These are phyloP conservation scores for Arachis monticola DNA, from an alignment of 331 rosid genomes.

Conservation along the genomic window DNA sequence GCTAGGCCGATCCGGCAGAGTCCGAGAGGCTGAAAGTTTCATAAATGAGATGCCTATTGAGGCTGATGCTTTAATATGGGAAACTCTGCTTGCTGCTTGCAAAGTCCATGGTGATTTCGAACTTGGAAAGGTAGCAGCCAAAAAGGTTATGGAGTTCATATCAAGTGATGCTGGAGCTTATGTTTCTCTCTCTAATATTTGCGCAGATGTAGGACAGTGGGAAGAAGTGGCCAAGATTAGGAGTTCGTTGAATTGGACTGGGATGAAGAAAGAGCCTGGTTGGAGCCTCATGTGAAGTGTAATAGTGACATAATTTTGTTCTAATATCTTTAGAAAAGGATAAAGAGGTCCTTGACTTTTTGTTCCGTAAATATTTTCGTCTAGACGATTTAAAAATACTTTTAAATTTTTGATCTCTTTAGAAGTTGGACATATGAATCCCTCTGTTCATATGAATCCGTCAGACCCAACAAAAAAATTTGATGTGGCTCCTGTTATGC, in stretches of 20 bases:
- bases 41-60: slow-evolving; percentile 60
- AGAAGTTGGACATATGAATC: too few species aligned
- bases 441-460: too few species aligned
- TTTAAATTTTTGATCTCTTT: too few species aligned
- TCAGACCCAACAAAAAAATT: too few species aligned
- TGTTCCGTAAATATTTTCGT: not conserved
- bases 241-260: slow-evolving; percentile 58
- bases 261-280: slow-evolving; percentile 67
- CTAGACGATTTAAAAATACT: too few species aligned
- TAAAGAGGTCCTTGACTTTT: not conserved
- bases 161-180: slow-evolving; percentile 66
- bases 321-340: too few species aligned
- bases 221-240: slow-evolving; percentile 73
- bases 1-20: slow-evolving; percentile 74
- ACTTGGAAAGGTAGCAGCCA: slow-evolving; percentile 69
- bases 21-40: slow-evolving; percentile 69
- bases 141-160: slow-evolving; percentile 62
- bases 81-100: slow-evolving; percentile 80
- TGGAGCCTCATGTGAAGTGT: slow-evolving; percentile 66
- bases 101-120: slow-evolving; percentile 73
- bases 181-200: slow-evolving; percentile 72
- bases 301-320: slow-evolving; percentile 4
- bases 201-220: slow-evolving; percentile 76
- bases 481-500: too few species aligned
- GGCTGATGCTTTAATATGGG: slow-evolving; percentile 74